These are phyloP conservation scores for Sporothrix pseudoabietina DNA, from an alignment of 2,329 filamentous ascomycete species.

Conservation along the genomic window DNA sequence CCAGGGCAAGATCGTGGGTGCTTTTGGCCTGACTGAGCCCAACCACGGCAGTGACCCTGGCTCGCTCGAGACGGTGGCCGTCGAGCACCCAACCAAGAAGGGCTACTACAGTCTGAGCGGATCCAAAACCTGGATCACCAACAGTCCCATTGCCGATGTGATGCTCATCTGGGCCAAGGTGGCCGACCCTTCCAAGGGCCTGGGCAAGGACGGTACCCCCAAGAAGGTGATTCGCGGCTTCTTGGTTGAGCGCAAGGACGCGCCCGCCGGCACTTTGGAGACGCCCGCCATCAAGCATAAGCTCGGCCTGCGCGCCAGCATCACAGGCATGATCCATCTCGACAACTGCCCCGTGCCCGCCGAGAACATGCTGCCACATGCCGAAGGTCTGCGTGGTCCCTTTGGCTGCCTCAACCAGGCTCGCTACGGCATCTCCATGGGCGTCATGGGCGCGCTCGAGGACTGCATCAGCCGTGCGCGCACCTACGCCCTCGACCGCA, in stretches of 20 bases:
- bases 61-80: conserved; percentile 79
- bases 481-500: conserved; percentile 86
- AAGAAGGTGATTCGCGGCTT: conserved; percentile 73
- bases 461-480: conserved; percentile 82
- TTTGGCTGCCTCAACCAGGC: conserved; percentile 95
- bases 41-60: conserved; percentile 88
- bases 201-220: conserved; percentile 27
- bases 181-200: conserved; percentile 76
- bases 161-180: conserved; percentile 90
- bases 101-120: conserved; percentile 75
- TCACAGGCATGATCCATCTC: conserved; percentile 97
- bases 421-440: conserved; percentile 89
- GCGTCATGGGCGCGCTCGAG: conserved; percentile 90
- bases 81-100: conserved; percentile 74
- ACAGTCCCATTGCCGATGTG: conserved; percentile 81
- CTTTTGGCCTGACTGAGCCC: conserved; percentile 83
- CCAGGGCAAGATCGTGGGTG: conserved; percentile 74
- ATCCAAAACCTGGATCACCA: conserved; percentile 89
- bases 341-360: conserved; percentile 86
- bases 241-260: conserved; percentile 80
- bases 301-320: conserved; percentile 86
- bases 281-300: conserved; percentile 94
- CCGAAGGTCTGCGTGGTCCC: conserved; percentile 84
- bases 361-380: conserved; percentile 89
- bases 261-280: conserved; percentile 84